A percentile compares a stretch with the other conserved stretches of the same genome.
phyloP scores from a whole-genome alignment of 768 basidiomycete genomes.

The Leucocoprinus sp. region DNA sequence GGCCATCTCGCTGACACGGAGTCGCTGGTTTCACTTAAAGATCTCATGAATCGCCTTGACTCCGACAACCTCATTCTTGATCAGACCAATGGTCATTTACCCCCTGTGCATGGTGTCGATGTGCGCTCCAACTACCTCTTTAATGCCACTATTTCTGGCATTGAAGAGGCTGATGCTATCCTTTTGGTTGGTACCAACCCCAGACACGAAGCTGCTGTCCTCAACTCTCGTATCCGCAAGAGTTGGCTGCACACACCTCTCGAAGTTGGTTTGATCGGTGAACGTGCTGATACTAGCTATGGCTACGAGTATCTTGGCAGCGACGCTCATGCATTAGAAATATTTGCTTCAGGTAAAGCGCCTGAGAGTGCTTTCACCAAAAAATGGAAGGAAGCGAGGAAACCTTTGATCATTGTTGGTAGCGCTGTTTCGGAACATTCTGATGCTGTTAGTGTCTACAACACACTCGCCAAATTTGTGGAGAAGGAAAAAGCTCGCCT shows the following conservation, averaged over 20 bases:
- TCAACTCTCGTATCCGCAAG: conserved; percentile 96
- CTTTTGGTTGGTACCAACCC: conserved; percentile 95
- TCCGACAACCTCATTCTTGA: conserved; percentile 91
- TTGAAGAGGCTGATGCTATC: conserved; percentile 88
- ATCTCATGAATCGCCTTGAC: conserved; percentile 85
- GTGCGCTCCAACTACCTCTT: conserved; percentile 95
- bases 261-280: conserved; percentile 86
- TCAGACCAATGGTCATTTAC: conserved; percentile 52
- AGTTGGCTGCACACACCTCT: conserved; percentile 84
- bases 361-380: conserved; percentile 54
- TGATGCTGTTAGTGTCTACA: conserved; percentile 73
- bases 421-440: conserved; percentile 79
- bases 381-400: conserved; percentile 85
- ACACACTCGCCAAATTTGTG: conserved; percentile 72
- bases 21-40: conserved; percentile 87
- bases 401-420: conserved; percentile 89
- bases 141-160: conserved; percentile 84
- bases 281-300: conserved; percentile 85
- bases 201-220: conserved; percentile 91
- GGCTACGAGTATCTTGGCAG: conserved; percentile 88
- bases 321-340: conserved; percentile 63
- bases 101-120: conserved; percentile 78
- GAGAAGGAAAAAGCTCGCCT: conserved; percentile 68
- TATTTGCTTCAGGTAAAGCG: conserved; percentile 66
- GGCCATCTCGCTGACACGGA: conserved; percentile 94